Evolutionary conservation across 306 rosid species (phyloP), one percentile per base, ranked within the genome.

Genomic region (Sicyos edulis): DNA sequence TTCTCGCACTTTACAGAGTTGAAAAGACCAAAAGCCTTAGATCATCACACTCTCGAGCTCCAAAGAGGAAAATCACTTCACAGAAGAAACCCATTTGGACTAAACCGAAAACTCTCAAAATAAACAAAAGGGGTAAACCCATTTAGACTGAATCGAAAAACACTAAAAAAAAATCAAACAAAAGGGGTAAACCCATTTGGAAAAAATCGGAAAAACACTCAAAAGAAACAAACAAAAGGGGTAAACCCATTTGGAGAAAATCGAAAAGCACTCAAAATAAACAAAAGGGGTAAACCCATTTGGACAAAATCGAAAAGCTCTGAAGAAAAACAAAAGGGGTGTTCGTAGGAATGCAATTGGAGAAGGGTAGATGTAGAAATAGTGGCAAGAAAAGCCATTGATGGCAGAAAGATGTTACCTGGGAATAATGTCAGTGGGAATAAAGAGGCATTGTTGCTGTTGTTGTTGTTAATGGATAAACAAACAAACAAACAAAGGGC

Each of bases 21-120:
- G 49, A 53, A 79, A 42, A 78, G 37, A 45, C 34, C 20, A 66
- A 91, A 83, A 81, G 82, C 82, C 85, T 80, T 79, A 45, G 84
- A 76, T 56, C 76, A 78, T 76, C 81, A 76, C 80, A 77, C 83
- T 74, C 75, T 75, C 72, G 70, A 69, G 65, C 80, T 76, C 78
- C 72, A 76, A 56, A 50, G 75, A 70, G 79, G 76, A 5, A 54
- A 62, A 47, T 37, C 79, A 72, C 58, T 62, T 51, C 56, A 75
- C 79, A 66, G 66, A 72, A 37, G 58, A 32, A 32, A 32, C 37
- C 37, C 37, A 32, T 32, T 32, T 32, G 5, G 5, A 32, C 37
- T 32, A 32, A 32, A 32, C 5, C 37, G 37, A 32, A 32, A 32
- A 32, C 37, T 1, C 37, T 32, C 37, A 32, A 32, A 32, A 32